Conservation (phyloP, 495 filamentous ascomycete species). For the Choiromyces venosus region DNA sequence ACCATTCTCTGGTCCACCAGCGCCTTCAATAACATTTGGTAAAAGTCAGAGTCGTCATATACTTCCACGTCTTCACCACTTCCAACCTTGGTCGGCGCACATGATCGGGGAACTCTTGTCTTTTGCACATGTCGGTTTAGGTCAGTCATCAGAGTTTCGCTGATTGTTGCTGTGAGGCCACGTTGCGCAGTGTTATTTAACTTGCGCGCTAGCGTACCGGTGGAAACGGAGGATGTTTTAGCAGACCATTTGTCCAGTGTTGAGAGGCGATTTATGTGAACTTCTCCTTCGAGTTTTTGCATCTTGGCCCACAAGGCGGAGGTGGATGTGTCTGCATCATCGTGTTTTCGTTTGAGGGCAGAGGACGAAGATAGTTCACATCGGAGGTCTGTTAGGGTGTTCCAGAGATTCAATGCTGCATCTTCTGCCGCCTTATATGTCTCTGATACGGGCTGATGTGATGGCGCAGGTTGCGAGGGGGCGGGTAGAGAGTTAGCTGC, state of each 20-base stretch:
- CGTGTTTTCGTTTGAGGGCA: constrained; percentile 51
- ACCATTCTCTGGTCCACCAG: constrained; percentile 77
- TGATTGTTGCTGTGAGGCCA: constrained; percentile 65
- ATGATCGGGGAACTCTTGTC: constrained; percentile 63
- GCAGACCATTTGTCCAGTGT: constrained; percentile 65
- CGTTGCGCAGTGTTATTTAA: constrained; percentile 52
- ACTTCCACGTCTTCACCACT: constrained; percentile 49
- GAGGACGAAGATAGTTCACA: constrained; percentile 49
- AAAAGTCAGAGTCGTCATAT: constrained; percentile 92
- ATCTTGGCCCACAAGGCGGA: constrained; percentile 69
- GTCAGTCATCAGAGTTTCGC: constrained; percentile 64
- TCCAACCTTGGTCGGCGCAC: constrained; percentile 61
- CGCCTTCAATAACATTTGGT: constrained; percentile 83
- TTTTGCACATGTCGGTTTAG: constrained; percentile 61
- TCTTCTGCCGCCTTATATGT: constrained; percentile 71
- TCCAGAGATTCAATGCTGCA: constrained; percentile 84
- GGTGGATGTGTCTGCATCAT: constrained; percentile 53
- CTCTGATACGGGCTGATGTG: constrained; percentile 11
- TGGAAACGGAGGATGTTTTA: constrained; percentile 51
- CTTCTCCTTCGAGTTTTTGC: constrained; percentile 56
- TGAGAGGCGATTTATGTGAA: constrained; percentile 50
- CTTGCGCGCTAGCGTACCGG: constrained; percentile 50
- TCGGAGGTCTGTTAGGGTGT: constrained; percentile 69
- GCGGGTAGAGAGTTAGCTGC: constrained; percentile 69
- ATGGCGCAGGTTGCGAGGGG: constrained; percentile 23